phyloP scores from a whole-genome alignment of 2,329 filamentous ascomycete species.

The Neonectria faginata region DNA sequence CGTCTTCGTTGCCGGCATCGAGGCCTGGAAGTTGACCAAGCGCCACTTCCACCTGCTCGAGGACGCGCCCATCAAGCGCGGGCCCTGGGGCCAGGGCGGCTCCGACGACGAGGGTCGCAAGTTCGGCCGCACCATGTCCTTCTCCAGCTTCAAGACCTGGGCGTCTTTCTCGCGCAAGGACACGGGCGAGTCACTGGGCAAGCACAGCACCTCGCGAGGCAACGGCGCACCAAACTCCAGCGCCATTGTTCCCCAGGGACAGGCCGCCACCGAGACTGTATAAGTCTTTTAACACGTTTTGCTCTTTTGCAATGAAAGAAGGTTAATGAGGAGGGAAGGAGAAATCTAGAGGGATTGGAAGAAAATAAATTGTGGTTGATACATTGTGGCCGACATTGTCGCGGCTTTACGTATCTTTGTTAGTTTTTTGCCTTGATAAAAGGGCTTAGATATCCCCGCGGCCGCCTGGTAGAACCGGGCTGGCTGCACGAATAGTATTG shows the following conservation, averaged over 20 bases:
- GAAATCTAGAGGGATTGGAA: not conserved
- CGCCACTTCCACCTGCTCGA: slow-evolving; percentile 64
- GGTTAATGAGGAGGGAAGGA: slow-evolving; percentile 2
- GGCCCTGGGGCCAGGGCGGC: slow-evolving; percentile 65
- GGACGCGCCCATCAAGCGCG: slow-evolving; percentile 62
- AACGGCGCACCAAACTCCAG: slow-evolving; percentile 10
- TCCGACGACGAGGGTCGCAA: slow-evolving; percentile 59
- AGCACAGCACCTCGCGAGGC: slow-evolving; percentile 41
- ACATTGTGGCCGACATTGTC: slow-evolving; percentile 24
- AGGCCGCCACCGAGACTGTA: slow-evolving; percentile 43
- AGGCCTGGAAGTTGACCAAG: slow-evolving; percentile 79
- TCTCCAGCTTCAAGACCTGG: slow-evolving; percentile 64
- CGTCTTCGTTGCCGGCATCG: slow-evolving; percentile 75
- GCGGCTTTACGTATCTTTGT: slow-evolving; percentile 30
- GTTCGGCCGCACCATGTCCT: slow-evolving; percentile 62
- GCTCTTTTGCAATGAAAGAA: slow-evolving; percentile 12
- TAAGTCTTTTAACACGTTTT: slow-evolving; percentile 14
- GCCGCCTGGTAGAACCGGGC: slow-evolving; percentile 2
- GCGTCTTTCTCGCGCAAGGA: slow-evolving; percentile 57
- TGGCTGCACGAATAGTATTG: slow-evolving; percentile 14
- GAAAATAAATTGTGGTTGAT: slow-evolving; percentile 2
- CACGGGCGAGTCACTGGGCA: slow-evolving; percentile 52
- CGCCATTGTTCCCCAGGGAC: slow-evolving; percentile 44
- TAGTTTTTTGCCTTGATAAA: slow-evolving; percentile 29
- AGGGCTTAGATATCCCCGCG: slow-evolving; percentile 41